Percentiles rank a stretch among this genome's conserved stretches.
Evolutionary conservation across 2,329 filamentous ascomycete species (phyloP).

Genomic region (Pseudocercospora pini-densiflorae): DNA sequence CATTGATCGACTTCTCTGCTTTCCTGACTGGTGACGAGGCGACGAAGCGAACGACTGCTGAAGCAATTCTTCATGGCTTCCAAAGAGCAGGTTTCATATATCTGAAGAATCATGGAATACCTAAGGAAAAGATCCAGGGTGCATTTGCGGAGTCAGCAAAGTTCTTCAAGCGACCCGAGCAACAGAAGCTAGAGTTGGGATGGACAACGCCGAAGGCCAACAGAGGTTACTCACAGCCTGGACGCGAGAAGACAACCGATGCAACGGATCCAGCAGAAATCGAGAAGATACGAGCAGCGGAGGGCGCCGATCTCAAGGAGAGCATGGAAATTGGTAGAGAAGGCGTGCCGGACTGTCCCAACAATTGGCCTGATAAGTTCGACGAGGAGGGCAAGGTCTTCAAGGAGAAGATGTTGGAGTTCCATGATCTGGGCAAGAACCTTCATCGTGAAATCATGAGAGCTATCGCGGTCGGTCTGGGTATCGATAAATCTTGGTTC

Average conservation of each 20-base stretch:
- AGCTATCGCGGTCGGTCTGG: conserved; percentile 63
- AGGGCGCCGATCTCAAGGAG: conserved; percentile 60
- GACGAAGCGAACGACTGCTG: conserved; percentile 55
- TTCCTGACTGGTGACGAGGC: conserved; percentile 68
- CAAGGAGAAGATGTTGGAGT: conserved; percentile 72
- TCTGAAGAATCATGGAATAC: conserved; percentile 77
- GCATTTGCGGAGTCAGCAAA: conserved; percentile 57
- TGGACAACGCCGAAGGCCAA: conserved; percentile 64
- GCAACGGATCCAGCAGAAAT: conserved; percentile 62
- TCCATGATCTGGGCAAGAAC: conserved; percentile 74
- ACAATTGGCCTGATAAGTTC: conserved; percentile 76
- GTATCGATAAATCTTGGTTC: conserved; percentile 76
- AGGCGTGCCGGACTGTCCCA: conserved; percentile 66
- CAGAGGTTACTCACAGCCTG: conserved; percentile 53
- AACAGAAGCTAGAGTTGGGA: conserved; percentile 66
- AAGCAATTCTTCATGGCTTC: conserved; percentile 77
- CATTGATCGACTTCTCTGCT: conserved; percentile 72
- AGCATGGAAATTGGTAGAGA: conserved; percentile 66
- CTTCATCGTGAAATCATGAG: conserved; percentile 76
- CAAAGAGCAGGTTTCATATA: conserved; percentile 89
- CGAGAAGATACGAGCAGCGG: conserved; percentile 57
- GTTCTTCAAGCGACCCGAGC: conserved; percentile 69
- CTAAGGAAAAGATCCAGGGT: conserved; percentile 46
- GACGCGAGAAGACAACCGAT: conserved; percentile 71
- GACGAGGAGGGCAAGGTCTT: conserved; percentile 65